phyloP scores from a whole-genome alignment of 2,329 filamentous ascomycete genomes.

The Aspergillus persii region DNA sequence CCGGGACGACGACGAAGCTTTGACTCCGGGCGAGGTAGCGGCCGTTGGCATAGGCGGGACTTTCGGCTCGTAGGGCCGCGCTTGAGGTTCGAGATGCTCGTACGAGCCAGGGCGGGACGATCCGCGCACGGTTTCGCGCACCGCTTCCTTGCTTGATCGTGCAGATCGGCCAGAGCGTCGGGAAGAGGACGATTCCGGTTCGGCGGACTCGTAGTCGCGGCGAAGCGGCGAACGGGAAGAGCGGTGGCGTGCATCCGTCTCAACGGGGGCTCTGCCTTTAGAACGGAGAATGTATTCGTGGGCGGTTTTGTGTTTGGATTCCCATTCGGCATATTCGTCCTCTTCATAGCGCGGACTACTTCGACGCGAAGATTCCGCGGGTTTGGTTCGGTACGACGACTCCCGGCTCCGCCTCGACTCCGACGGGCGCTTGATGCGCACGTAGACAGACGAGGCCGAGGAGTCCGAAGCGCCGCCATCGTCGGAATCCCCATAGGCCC shows the following conservation, averaged over 20 bases:
- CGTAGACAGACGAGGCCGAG: slow-evolving; percentile 23
- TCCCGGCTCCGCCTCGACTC: slow-evolving; percentile 24
- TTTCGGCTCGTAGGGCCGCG: slow-evolving; percentile 23
- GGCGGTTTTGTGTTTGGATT: slow-evolving; percentile 31
- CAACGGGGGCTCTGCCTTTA: slow-evolving; percentile 22
- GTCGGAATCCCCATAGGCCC: slow-evolving; percentile 32
- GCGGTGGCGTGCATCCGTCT: slow-evolving; percentile 25
- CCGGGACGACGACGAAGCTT: slow-evolving; percentile 26
- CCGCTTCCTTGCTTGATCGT: slow-evolving; percentile 25
- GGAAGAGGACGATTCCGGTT: slow-evolving; percentile 31
- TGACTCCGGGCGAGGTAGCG: slow-evolving; percentile 33
- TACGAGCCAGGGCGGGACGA: slow-evolving; percentile 33
- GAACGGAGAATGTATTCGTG: slow-evolving; percentile 41
- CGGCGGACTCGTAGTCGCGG: slow-evolving; percentile 29
- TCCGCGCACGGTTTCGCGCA: slow-evolving; percentile 23
- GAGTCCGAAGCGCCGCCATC: slow-evolving; percentile 34
- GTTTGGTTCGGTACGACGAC: slow-evolving; percentile 20
- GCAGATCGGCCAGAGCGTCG: slow-evolving; percentile 31
- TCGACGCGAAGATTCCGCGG: slow-evolving; percentile 22
- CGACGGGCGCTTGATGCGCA: slow-evolving; percentile 20
- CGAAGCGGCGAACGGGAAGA: slow-evolving; percentile 34
- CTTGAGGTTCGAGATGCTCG: slow-evolving; percentile 27
- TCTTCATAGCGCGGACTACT: slow-evolving; percentile 22
- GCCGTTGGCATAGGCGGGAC: slow-evolving; percentile 38
- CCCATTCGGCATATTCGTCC: slow-evolving; percentile 23